Evolutionary conservation across 1,284 basidiomycete species (phyloP).

Genomic region (Rhodotorula mucilaginosa): DNA sequence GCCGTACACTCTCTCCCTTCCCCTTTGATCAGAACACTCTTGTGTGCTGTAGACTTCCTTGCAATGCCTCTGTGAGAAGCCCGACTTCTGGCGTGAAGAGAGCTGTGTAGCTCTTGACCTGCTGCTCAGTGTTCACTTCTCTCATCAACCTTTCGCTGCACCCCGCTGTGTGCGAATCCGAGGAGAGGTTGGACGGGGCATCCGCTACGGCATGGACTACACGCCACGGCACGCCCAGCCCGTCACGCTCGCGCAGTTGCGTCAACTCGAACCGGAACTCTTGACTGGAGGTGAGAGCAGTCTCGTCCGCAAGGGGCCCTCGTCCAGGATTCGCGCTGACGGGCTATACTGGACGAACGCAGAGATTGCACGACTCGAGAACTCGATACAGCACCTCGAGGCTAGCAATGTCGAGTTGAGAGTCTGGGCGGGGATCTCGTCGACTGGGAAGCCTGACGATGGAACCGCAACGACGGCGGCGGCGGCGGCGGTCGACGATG

Average conservation of each 20-base stretch:
- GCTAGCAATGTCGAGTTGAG: constrained; percentile 31
- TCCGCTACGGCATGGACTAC: constrained; percentile 4
- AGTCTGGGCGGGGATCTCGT: background rate
- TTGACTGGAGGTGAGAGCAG: constrained; percentile 15
- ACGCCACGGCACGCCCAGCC: constrained; percentile 29
- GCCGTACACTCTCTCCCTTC: background rate
- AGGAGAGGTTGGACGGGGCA: background rate
- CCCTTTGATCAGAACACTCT: background rate
- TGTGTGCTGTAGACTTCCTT: background rate
- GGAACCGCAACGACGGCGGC: background rate
- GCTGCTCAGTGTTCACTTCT: background rate
- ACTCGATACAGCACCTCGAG: constrained; percentile 32
- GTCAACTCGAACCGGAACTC: constrained; percentile 29
- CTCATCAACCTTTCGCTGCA: background rate
- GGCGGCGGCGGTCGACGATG: background rate
- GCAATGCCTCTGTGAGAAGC: too few relatives aligned
- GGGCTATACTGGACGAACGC: background rate
- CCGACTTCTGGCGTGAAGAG: too few relatives aligned
- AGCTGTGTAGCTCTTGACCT: too few relatives aligned
- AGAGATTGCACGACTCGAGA: constrained; percentile 36
- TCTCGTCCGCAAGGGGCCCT: background rate
- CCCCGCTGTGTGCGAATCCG: background rate
- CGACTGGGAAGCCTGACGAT: background rate
- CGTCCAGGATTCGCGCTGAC: background rate
- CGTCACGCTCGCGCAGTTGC: constrained; percentile 28